Percentiles rank a stretch among this genome's conserved stretches.
Conservation (phyloP, 1,284 basidiomycete species). For the Ustilago trichophora region DNA sequence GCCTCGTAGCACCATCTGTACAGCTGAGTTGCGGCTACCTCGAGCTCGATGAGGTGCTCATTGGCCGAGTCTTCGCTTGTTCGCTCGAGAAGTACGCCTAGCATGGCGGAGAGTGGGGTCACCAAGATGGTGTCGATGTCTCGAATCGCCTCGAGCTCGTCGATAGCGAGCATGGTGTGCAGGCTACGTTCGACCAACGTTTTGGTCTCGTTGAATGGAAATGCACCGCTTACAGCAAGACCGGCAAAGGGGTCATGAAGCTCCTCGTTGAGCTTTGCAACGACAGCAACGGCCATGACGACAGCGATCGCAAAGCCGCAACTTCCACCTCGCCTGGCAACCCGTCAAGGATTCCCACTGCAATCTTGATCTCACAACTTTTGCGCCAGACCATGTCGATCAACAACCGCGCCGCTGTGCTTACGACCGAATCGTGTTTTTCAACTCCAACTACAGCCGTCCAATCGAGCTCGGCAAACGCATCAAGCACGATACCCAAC, state of each 20-base stretch:
- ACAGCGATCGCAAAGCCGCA: too few species aligned
- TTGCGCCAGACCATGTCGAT: constrained; percentile 10
- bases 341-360: too few species aligned
- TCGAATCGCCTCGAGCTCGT: not conserved
- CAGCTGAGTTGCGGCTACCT: constrained; percentile 7
- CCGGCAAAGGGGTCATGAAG: too few species aligned
- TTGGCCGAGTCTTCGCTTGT: not conserved
- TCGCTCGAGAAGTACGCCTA: constrained; percentile 3
- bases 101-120: constrained; percentile 1
- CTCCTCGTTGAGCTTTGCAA: too few species aligned
- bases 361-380: too few species aligned
- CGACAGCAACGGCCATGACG: too few species aligned
- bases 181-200: too few species aligned
- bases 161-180: not conserved
- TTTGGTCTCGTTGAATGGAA: too few species aligned
- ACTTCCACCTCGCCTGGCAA: too few species aligned
- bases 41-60: constrained; percentile 13
- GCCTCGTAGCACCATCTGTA: constrained; percentile 5
- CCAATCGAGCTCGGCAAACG: constrained; percentile 2
- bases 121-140: not conserved
- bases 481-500: constrained; percentile 19
- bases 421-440: not conserved
- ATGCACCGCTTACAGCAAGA: too few species aligned
- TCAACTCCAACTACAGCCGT: too few species aligned
- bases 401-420: not conserved